Conservation (phyloP, 129 eudicot genomes). For the Logfia minima region DNA sequence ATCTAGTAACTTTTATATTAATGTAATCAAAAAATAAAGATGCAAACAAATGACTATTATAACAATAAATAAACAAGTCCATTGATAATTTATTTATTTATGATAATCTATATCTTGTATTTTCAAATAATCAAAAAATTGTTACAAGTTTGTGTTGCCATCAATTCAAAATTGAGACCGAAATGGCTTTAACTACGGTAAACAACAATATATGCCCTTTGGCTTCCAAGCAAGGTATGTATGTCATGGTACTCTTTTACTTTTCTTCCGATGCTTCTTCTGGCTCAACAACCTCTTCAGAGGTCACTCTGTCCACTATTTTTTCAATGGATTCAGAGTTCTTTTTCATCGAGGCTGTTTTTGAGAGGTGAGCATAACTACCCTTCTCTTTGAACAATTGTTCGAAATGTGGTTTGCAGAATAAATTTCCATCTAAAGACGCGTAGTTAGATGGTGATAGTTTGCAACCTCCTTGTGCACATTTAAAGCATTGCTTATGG, state of each 20-base stretch:
- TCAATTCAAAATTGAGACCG: constrained; percentile 11
- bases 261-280: constrained; percentile 3
- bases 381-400: constrained; percentile 87
- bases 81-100: constrained; percentile 12
- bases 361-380: constrained; percentile 56
- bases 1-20: too few species aligned
- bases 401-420: constrained; percentile 79
- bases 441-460: constrained; percentile 71
- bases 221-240: neutral
- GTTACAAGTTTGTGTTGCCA: neutral
- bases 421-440: constrained; percentile 69
- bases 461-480: constrained; percentile 79
- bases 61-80: neutral
- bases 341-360: constrained; percentile 51
- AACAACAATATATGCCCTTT: neutral
- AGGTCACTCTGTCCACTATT: constrained; percentile 7
- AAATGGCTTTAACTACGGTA: neutral
- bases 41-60: too few species aligned
- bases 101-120: neutral
- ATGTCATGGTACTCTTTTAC: neutral
- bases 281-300: constrained; percentile 20
- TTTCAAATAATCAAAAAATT: neutral
- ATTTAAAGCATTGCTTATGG: constrained; percentile 78
- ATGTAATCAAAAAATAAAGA: too few species aligned
- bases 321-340: constrained; percentile 18